phyloP scores from a whole-genome alignment of 805 yeast genomes.

The Starmerella riodocensis region DNA sequence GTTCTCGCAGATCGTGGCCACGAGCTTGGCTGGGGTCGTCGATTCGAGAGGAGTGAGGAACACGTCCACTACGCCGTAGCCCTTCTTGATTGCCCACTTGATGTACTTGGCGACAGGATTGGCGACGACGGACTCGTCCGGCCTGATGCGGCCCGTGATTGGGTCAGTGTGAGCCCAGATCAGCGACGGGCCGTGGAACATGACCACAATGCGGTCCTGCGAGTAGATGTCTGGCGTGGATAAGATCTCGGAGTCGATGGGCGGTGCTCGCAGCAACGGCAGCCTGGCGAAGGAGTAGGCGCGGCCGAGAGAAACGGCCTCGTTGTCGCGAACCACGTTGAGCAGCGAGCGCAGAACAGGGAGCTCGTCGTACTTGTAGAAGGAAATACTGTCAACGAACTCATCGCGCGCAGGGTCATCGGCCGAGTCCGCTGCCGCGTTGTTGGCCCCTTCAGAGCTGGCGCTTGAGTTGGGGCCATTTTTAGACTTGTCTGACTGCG shows the following conservation, averaged over 20 bases:
- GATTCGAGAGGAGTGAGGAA: constrained; percentile 14
- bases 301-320: constrained; percentile 39
- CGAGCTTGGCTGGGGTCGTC: constrained; percentile 26
- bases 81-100: constrained; percentile 46
- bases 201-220: constrained; percentile 48
- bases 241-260: constrained; percentile 49
- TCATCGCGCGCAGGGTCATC: not conserved
- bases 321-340: constrained; percentile 65
- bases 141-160: constrained; percentile 56
- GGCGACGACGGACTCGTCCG: constrained; percentile 56
- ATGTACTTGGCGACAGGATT: constrained; percentile 62
- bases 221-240: constrained; percentile 56
- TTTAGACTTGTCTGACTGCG: too few relatives aligned
- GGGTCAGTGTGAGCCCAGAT: constrained; percentile 83
- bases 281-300: constrained; percentile 49
- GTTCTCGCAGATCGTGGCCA: constrained; percentile 81
- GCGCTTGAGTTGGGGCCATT: not conserved
- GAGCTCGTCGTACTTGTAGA: not conserved
- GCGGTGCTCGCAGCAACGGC: constrained; percentile 42
- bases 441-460: too few relatives aligned
- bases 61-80: constrained; percentile 74
- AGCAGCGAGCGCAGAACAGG: constrained; percentile 31
- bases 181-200: constrained; percentile 85
- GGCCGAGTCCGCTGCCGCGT: too few relatives aligned
- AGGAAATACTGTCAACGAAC: not conserved